Conservation (phyloP, 805 yeast species). For the Pichia heedii region DNA sequence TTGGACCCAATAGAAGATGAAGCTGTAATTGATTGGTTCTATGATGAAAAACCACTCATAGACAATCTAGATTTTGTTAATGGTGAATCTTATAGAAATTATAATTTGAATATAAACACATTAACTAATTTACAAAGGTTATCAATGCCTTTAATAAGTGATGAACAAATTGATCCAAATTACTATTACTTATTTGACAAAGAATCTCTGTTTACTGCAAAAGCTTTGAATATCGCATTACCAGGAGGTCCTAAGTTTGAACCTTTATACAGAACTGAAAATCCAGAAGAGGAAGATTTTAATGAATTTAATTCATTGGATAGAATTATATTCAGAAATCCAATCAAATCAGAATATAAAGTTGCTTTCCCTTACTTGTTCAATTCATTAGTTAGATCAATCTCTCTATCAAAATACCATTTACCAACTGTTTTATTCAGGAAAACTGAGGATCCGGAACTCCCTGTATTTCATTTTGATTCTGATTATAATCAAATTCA, state of each 20-base stretch:
- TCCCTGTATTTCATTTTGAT: slow-evolving; percentile 50
- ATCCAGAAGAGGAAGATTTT: slow-evolving; percentile 61
- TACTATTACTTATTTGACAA: slow-evolving; percentile 66
- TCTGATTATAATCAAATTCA: slow-evolving; percentile 48
- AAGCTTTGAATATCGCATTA: slow-evolving; percentile 74
- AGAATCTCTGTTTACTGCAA: slow-evolving; percentile 79
- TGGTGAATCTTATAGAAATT: slow-evolving; percentile 69
- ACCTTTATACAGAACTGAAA: slow-evolving; percentile 62
- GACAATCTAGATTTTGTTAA: slow-evolving; percentile 49
- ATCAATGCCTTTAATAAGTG: slow-evolving; percentile 58
- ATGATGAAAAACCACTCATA: slow-evolving; percentile 63
- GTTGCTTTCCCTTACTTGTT: slow-evolving; percentile 83
- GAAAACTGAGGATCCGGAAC: slow-evolving; percentile 38
- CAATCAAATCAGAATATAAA: slow-evolving; percentile 71
- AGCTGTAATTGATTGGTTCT: slow-evolving; percentile 64
- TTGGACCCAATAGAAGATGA: slow-evolving; percentile 57
- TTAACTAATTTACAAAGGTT: slow-evolving; percentile 61
- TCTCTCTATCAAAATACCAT: slow-evolving; percentile 53
- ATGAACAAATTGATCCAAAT: slow-evolving; percentile 47
- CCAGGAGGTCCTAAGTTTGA: slow-evolving; percentile 98
- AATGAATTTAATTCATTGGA: slow-evolving; percentile 89
- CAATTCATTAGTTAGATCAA: slow-evolving; percentile 65
- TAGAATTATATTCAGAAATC: slow-evolving; percentile 70
- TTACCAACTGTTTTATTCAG: slow-evolving; percentile 48
- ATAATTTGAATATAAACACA: slow-evolving; percentile 54